Evolutionary conservation across 2,329 filamentous ascomycete species (phyloP), one percentile per base, ranked within the genome.

Genomic region (Sphaerulina vaccinii): DNA sequence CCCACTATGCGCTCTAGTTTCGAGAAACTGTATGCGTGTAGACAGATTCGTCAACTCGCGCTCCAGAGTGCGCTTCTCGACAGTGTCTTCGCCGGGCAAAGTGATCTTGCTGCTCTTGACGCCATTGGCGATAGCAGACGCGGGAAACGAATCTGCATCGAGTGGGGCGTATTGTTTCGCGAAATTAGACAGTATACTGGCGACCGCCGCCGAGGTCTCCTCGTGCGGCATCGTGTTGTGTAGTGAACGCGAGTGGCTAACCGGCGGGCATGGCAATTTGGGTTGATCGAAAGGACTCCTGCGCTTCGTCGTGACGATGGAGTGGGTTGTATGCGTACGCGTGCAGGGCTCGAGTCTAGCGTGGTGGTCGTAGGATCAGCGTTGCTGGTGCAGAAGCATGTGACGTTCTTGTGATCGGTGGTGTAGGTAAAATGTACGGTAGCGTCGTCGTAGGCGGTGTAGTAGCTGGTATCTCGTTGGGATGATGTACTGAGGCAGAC

Each of bases 31-130:
- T 61, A 97, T 83, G 61, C 93, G 81, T 56, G 84, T 75, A 54
- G 86, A 82, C 58, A 97, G 81, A 50, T 88, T 86, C 44, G 86
- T 82, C 52, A 99, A 81, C 73, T 97, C 92, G 54, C 80, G 79
- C 73, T 97, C 90, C 55, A 97, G 82, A 24, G 80, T 80, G 60
- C 81, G 79, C 74, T 97, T 97, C 60, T 86, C 86, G 29, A 82
- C 73, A 38, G 82, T 86, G 53, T 90, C 81, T 52, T 82, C 79
- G 52, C 93, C 93, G 11, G 92, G 91, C 19, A 97, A 79, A 57
- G 79, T 80, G 66, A 92, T 78, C 60, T 80, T 75, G 57, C 74
- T 72, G 27, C 71, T 64, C 57, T 77, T 75, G 46, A 70, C 66
- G 60, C 78, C 78, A 72, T 84, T 82, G 37, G 72, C 68, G 43